Percentiles rank a stretch among this genome's conserved stretches.
Conservation (phyloP, 306 rosid species). For the Hippophae rhamnoides region DNA sequence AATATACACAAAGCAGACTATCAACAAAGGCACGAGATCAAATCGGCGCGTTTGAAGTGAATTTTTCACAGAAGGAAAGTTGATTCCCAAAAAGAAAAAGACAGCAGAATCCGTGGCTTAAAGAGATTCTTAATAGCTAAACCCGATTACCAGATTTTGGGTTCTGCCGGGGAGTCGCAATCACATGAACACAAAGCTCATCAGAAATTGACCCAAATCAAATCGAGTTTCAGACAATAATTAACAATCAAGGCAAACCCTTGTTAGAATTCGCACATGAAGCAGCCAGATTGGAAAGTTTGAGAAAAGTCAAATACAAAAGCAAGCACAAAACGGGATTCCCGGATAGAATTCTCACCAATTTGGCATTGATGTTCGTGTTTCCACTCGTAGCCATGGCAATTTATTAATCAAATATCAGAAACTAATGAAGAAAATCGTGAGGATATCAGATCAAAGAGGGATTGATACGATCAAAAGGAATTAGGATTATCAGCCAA, state of each 20-base stretch:
- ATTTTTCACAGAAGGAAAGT: too few relatives aligned
- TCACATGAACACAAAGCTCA: background rate
- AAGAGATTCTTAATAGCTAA: background rate
- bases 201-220: background rate
- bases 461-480: too few relatives aligned
- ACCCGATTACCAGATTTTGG: constrained; percentile 1
- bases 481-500: too few relatives aligned
- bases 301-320: background rate
- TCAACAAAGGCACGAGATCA: background rate
- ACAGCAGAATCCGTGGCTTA: background rate
- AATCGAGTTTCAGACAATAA: background rate
- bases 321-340: constrained; percentile 9
- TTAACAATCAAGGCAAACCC: constrained; percentile 3
- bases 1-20: background rate
- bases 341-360: constrained; percentile 22
- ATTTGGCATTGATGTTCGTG: constrained; percentile 54
- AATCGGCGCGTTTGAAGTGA: too few relatives aligned
- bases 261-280: background rate
- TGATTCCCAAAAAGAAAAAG: too few relatives aligned
- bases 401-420: too few relatives aligned
- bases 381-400: constrained; percentile 54
- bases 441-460: too few relatives aligned
- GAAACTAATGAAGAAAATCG: too few relatives aligned
- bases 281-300: constrained; percentile 3
- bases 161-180: background rate